Evolutionary conservation across 805 yeast species (phyloP).

Genomic region (Ogataea ganodermae): DNA sequence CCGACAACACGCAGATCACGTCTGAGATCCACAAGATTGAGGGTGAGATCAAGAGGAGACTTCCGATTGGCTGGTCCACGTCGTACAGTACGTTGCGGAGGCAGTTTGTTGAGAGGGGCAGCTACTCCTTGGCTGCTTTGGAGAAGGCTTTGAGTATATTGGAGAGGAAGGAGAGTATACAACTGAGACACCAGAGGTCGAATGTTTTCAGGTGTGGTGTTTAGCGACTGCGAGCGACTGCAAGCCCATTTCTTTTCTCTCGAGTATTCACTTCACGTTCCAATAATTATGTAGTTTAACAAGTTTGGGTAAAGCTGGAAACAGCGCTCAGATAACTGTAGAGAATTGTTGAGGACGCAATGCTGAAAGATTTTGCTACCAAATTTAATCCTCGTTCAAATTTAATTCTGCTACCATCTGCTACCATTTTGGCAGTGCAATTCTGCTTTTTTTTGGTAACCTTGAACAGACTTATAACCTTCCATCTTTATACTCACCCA

Average conservation of each 20-base stretch:
- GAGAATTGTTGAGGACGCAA: too few species aligned
- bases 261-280: too few species aligned
- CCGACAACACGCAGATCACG: constrained; percentile 57
- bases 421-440: too few species aligned
- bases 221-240: constrained; percentile 13
- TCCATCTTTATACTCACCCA: too few species aligned
- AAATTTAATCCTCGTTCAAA: too few species aligned
- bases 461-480: too few species aligned
- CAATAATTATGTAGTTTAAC: too few species aligned
- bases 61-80: constrained; percentile 97
- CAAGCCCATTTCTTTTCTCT: not conserved
- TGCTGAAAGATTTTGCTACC: too few species aligned
- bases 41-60: constrained; percentile 80
- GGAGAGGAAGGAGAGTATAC: constrained; percentile 86
- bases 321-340: too few species aligned
- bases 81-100: constrained; percentile 78
- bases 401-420: too few species aligned
- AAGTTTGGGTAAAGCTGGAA: too few species aligned
- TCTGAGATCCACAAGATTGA: constrained; percentile 80
- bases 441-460: too few species aligned
- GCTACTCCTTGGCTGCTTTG: constrained; percentile 67
- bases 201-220: constrained; percentile 77
- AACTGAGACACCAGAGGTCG: constrained; percentile 84
- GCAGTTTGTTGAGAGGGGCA: constrained; percentile 69
- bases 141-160: constrained; percentile 80